These are phyloP conservation scores for Trichocladium uniseriatum DNA, from an alignment of 495 filamentous ascomycete species.

Conservation along the genomic window DNA sequence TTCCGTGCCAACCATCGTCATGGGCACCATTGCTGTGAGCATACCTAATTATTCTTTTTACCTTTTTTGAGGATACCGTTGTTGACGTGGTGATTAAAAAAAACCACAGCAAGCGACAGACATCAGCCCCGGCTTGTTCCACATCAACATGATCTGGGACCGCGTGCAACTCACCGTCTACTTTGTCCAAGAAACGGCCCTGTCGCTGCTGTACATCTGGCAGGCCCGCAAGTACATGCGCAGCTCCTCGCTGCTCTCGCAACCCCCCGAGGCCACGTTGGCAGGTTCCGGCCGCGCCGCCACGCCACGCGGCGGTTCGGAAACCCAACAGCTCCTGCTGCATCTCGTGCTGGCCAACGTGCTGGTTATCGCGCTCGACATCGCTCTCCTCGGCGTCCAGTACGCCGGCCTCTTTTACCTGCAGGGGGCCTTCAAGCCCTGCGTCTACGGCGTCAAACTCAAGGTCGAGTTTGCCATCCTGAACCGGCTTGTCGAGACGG, in stretches of 20 bases:
- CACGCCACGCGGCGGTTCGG: not conserved
- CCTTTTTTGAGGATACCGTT: not conserved
- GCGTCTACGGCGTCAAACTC: constrained; percentile 46
- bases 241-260: constrained; percentile 16
- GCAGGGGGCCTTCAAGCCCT: constrained; percentile 43
- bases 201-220: constrained; percentile 32
- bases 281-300: constrained; percentile 26
- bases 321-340: constrained; percentile 25
- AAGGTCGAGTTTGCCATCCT: constrained; percentile 47
- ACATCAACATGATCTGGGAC: constrained; percentile 23
- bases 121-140: constrained; percentile 2
- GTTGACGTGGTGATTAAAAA: not conserved
- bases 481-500: constrained; percentile 30
- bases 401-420: constrained; percentile 40
- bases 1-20: constrained; percentile 21
- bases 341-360: constrained; percentile 42
- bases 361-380: constrained; percentile 42
- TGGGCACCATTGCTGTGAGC: constrained; percentile 26
- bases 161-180: constrained; percentile 31
- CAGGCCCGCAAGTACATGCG: constrained; percentile 28
- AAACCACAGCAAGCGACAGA: constrained; percentile 5
- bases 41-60: constrained; percentile 11
- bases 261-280: not conserved
- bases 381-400: constrained; percentile 37
- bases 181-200: constrained; percentile 31